Evolutionary conservation across 768 basidiomycete genomes (phyloP), one percentile per base, ranked within the genome.

Genomic region (Tricholoma sp.): DNA sequence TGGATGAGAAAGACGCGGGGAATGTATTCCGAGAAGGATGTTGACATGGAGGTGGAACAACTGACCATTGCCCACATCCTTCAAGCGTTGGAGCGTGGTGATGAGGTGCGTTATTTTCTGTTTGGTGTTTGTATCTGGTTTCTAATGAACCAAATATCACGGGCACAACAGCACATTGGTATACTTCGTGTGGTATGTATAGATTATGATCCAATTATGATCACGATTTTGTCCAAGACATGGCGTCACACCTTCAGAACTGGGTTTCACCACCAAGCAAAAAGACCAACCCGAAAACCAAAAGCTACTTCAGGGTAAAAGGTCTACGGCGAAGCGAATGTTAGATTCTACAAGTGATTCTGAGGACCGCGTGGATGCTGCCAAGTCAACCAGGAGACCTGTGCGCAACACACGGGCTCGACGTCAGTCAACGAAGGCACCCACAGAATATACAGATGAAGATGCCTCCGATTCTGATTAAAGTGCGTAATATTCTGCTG

Each of bases 1-100:
- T 63, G 61, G 10, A 58, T 69, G 6, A 49, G 64, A 36, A 64
- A 61, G 47, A 36, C n/a, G n/a, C 56, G 55, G 4, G 29, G 44
- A 39, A 9, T 15, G 20, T 29, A 44, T 9, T 44, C 49, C 10
- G 55, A 50, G 8, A 28, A 44, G 6, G 13, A 11, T 18, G n/a
- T 42, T 31, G 4, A 15, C 3, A 39, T 5, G 15, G 41, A 29
- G n/a, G 10, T 10, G 18, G 17, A 9, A 24, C 2, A 51, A 29
- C 41, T 24, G 24, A 24, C 37, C 4, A 1, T 29, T 13, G 41
- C 17, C 17, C 52, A 59, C 51, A 41, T 49, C 13, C 49, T 59
- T 20, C 47, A 51, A 15, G 34, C 59, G 3, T 17, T 59, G n/a
- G 55, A 54, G 50, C 45, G 41, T 20, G 55, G 53, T n/a, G 55